Conservation (phyloP, 805 yeast species). For the Barnettozyma populi region DNA sequence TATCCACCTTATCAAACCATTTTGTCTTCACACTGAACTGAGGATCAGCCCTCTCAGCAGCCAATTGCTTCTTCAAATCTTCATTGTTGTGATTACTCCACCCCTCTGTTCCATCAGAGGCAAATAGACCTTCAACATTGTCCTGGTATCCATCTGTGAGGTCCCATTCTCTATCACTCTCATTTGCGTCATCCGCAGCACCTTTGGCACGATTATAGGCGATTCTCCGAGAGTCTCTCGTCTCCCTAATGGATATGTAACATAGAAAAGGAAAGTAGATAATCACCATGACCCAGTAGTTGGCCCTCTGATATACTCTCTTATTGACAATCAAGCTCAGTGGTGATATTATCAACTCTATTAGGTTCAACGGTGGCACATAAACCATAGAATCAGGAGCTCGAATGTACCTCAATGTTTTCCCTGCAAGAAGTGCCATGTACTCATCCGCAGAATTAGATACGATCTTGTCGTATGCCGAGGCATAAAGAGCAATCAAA, state of each 20-base stretch:
- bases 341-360: conserved; percentile 54
- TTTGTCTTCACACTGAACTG: conserved; percentile 49
- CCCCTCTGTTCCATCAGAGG: conserved; percentile 22
- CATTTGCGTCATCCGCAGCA: conserved; percentile 74
- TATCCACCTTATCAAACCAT: conserved; percentile 48
- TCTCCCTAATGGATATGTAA: conserved; percentile 59
- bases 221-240: conserved; percentile 61
- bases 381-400: conserved; percentile 85
- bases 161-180: conserved; percentile 75
- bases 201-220: conserved; percentile 62
- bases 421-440: conserved; percentile 77
- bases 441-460: conserved; percentile 83
- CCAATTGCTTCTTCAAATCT: conserved; percentile 43
- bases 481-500: conserved; percentile 77
- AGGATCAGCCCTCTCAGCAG: conserved; percentile 67
- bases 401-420: conserved; percentile 75
- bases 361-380: conserved; percentile 78
- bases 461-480: conserved; percentile 75
- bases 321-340: conserved; percentile 36
- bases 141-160: conserved; percentile 65
- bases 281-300: conserved; percentile 53
- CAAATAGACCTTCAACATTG: conserved; percentile 27
- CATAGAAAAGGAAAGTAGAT: conserved; percentile 65
- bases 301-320: conserved; percentile 33
- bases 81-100: conserved; percentile 30